These are phyloP conservation scores for Aspergillus diversus DNA, from an alignment of 495 filamentous ascomycete species.

Conservation along the genomic window DNA sequence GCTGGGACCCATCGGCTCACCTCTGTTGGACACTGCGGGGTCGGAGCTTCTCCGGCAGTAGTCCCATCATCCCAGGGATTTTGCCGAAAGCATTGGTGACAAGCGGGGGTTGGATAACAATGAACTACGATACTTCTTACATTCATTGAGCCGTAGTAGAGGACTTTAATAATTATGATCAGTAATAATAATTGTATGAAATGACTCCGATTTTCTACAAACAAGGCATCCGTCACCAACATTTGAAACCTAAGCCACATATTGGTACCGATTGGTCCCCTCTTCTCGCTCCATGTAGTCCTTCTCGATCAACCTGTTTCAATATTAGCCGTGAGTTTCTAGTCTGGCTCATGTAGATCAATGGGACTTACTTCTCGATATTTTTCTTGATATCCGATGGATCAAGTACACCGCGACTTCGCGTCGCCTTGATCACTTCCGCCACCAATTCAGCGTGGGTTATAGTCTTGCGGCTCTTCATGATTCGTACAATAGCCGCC, in stretches of 20 bases:
- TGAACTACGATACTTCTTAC: too few relatives aligned
- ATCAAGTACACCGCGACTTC: slow-evolving; percentile 79
- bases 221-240: not conserved
- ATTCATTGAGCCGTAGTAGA: not conserved
- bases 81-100: not conserved
- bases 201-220: not conserved
- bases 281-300: slow-evolving; percentile 90
- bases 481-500: slow-evolving; percentile 93
- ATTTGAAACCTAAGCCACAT: slow-evolving; percentile 67
- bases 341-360: not conserved
- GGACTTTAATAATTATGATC: not conserved
- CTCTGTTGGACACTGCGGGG: not conserved
- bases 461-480: slow-evolving; percentile 94
- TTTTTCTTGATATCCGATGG: slow-evolving; percentile 89
- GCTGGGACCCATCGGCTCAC: not conserved
- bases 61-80: not conserved
- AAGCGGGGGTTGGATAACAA: too few relatives aligned
- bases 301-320: slow-evolving; percentile 82
- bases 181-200: not conserved
- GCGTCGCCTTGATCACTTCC: slow-evolving; percentile 88
- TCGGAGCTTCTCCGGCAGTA: not conserved
- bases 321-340: slow-evolving; percentile 12
- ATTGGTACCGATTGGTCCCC: slow-evolving; percentile 68
- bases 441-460: slow-evolving; percentile 77
- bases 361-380: slow-evolving; percentile 79